Base-by-base conservation (phyloP, 768 basidiomycete species). In the Lyophyllum atratum region DNA sequence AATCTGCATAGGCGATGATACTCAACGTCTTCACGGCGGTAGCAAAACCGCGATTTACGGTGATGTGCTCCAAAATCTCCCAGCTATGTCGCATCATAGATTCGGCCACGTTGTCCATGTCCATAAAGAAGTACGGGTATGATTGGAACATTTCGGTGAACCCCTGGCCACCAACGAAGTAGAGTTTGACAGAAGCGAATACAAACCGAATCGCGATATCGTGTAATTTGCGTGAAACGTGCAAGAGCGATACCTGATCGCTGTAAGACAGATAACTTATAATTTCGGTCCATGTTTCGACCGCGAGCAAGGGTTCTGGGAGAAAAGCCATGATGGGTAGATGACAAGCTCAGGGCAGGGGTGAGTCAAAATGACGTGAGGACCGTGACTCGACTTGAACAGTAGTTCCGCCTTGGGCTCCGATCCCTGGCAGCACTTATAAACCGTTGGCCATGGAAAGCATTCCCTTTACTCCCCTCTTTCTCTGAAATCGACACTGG, bases 401-500 rank as follows among this genome's bases (percentile, higher is more conserved):
- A 43, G 15, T 4, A 33, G 12, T 37, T 15, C 12, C 4, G 34
- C 3, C 34, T 15, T 37, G 34, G 15, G 5, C 28, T 19, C 39
- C 39, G 39, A 11, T 24, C 26, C 26, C 21, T 28, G 3, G 24
- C 8, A 45, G 44, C 11, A 2, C 26, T 45, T 25, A 45, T 14
- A 45, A 28, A 5, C 6, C 24, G 4, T 28, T 17, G 15, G 34
- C 33, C 11, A 17, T 22, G 34, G 25, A 79, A 80, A 12, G 74
- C 77, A 37, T 22, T 53, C 68, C 80, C n/a, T 2, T 69, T 78
- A 55, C 76, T 78, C 63, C 77, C 79, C 59, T 66, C 75, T 49
- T 69, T 71, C 57, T 79, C 79, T 60, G 76, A 80, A 54, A n/a
- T n/a, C n/a, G n/a, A n/a, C n/a, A n/a, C n/a, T n/a, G 34, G 4